These are phyloP conservation scores for Globisporangium nunn DNA, from an alignment of 352 stramenopile genomes.

Conservation along the genomic window DNA sequence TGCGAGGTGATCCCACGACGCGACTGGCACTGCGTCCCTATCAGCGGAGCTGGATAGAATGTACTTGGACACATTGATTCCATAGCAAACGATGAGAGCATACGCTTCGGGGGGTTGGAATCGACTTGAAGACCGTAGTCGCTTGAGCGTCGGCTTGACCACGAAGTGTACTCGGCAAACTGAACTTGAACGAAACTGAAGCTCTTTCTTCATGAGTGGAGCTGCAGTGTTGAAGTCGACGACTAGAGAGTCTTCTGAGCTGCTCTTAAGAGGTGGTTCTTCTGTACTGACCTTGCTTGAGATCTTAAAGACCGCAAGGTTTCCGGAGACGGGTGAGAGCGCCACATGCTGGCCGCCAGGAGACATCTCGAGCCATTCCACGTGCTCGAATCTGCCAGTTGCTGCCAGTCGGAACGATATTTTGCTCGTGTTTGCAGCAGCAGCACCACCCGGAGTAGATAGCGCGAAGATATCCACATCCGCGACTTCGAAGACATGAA, in stretches of 20 bases:
- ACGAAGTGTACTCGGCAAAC: constrained; percentile 2
- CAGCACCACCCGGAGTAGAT: not conserved
- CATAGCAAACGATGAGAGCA: constrained; percentile 26
- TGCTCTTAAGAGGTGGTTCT: too few relatives aligned
- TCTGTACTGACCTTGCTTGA: not conserved
- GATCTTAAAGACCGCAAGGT: constrained; percentile 7
- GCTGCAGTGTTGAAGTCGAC: constrained; percentile 5
- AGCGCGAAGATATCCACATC: not conserved
- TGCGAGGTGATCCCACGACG: constrained; percentile 30
- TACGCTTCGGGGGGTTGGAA: constrained; percentile 11
- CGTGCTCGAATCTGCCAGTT: constrained; percentile 2
- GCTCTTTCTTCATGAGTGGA: constrained; percentile 8
- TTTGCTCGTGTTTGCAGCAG: not conserved
- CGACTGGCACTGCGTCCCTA: not conserved
- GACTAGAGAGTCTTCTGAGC: too few relatives aligned
- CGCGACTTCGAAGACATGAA: constrained; percentile 3
- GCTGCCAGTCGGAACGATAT: constrained; percentile 5
- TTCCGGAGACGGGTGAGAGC: constrained; percentile 7
- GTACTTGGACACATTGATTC: constrained; percentile 30
- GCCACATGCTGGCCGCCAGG: constrained; percentile 20
- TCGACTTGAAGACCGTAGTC: not conserved
- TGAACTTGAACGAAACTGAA: not conserved
- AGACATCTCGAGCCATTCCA: constrained; percentile 18
- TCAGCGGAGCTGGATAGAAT: constrained; percentile 7
- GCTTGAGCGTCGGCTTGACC: not conserved